Percentiles rank a stretch among this genome's conserved stretches.
Conservation (phyloP, 1,284 basidiomycete species). For the Athelia sp. region DNA sequence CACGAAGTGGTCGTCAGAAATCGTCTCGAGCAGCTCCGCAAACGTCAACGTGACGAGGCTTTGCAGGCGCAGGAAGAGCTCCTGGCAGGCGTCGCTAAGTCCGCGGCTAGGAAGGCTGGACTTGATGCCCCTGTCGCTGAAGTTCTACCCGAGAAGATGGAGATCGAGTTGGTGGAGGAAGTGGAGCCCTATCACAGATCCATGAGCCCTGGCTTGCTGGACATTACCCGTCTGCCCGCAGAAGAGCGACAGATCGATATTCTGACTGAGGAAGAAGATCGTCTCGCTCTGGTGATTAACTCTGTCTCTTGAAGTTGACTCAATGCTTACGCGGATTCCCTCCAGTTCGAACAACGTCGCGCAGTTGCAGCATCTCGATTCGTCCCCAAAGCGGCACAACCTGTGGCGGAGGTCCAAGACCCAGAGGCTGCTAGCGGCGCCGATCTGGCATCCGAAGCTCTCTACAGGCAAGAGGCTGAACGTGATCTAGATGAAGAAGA, state of each 20-base stretch:
- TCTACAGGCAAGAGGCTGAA: constrained; percentile 85
- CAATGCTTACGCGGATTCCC: constrained; percentile 1
- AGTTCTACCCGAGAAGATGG: constrained; percentile 23
- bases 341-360: constrained; percentile 76
- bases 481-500: constrained; percentile 94
- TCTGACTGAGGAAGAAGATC: constrained; percentile 64
- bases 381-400: constrained; percentile 68
- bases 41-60: constrained; percentile 93
- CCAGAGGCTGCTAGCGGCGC: constrained; percentile 61
- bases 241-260: constrained; percentile 82
- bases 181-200: constrained; percentile 73
- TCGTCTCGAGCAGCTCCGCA: constrained; percentile 91
- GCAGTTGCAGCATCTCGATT: constrained; percentile 79
- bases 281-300: constrained; percentile 57
- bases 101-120: constrained; percentile 39
- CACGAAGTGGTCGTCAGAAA: constrained; percentile 97
- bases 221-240: constrained; percentile 61
- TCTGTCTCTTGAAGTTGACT: constrained; percentile 3
- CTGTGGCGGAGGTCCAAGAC: constrained; percentile 40
- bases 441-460: constrained; percentile 79
- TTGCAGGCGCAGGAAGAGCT: constrained; percentile 89
- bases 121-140: constrained; percentile 39
- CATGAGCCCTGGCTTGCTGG: constrained; percentile 78
- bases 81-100: constrained; percentile 69
- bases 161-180: constrained; percentile 46